These are phyloP conservation scores for Emergomyces pasteurianus DNA, from an alignment of 2,329 filamentous ascomycete genomes.

Conservation along the genomic window DNA sequence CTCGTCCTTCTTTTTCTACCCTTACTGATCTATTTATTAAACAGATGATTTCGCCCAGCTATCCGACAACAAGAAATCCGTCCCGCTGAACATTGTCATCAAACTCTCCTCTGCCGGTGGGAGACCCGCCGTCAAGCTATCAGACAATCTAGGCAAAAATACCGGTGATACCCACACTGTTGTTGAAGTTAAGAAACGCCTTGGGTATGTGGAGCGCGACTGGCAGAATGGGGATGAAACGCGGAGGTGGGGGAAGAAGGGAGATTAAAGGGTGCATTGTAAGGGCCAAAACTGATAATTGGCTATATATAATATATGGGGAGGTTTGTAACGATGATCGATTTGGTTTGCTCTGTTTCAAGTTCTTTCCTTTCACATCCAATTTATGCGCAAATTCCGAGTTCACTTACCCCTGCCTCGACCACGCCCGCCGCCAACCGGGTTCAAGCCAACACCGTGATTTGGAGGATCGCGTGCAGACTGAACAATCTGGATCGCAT, in stretches of 20 bases:
- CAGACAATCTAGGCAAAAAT: conserved; percentile 85
- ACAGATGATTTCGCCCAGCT: conserved; percentile 68
- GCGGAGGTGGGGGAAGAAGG: conserved; percentile 55
- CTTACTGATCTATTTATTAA: not conserved
- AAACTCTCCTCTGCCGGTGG: conserved; percentile 81
- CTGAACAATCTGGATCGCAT: too few relatives aligned
- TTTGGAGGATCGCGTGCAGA: too few relatives aligned
- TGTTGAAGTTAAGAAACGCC: conserved; percentile 65
- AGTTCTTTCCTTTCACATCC: too few relatives aligned
- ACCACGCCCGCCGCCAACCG: too few relatives aligned
- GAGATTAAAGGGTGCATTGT: not conserved
- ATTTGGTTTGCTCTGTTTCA: not conserved
- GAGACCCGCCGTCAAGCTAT: conserved; percentile 81
- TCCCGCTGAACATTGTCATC: conserved; percentile 93
- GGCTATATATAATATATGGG: not conserved
- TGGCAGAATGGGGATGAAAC: conserved; percentile 81
- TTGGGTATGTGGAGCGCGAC: conserved; percentile 74
- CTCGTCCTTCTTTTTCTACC: not conserved
- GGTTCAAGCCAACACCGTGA: too few relatives aligned
- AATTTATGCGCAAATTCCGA: too few relatives aligned
- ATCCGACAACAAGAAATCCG: conserved; percentile 66
- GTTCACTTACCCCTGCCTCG: too few relatives aligned
- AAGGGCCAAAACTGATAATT: not conserved
- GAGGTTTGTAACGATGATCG: too few relatives aligned
- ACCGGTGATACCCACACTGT: conserved; percentile 75